These are phyloP conservation scores for Penicillium capsulatum DNA, from an alignment of 2,329 filamentous ascomycete genomes.

Conservation along the genomic window DNA sequence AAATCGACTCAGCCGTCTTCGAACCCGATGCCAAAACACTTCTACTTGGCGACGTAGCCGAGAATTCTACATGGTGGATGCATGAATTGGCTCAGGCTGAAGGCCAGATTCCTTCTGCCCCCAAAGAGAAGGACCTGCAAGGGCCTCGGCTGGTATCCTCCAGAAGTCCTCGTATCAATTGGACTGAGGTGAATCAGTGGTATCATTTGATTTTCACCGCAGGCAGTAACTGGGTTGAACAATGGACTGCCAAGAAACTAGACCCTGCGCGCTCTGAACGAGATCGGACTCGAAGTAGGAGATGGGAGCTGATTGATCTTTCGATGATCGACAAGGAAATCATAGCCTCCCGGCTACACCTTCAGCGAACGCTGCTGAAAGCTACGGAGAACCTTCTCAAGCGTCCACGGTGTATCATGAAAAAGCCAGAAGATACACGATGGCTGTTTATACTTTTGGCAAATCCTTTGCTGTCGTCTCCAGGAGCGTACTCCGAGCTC, in stretches of 20 bases:
- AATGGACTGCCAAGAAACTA: slow-evolving; percentile 53
- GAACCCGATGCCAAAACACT: slow-evolving; percentile 72
- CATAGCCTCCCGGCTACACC: slow-evolving; percentile 62
- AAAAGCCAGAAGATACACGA: slow-evolving; percentile 64
- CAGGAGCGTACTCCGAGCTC: slow-evolving; percentile 20
- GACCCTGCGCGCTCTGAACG: slow-evolving; percentile 26
- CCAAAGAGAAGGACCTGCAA: slow-evolving; percentile 33
- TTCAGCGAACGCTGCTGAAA: slow-evolving; percentile 68
- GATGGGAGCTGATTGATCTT: slow-evolving; percentile 43
- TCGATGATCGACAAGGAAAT: slow-evolving; percentile 51
- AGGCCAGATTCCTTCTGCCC: slow-evolving; percentile 26
- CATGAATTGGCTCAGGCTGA: slow-evolving; percentile 50
- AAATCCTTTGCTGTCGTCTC: slow-evolving; percentile 68
- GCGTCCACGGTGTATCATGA: slow-evolving; percentile 67
- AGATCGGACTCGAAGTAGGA: slow-evolving; percentile 20
- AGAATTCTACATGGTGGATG: slow-evolving; percentile 81
- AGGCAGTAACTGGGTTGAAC: slow-evolving; percentile 62
- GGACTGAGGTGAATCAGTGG: slow-evolving; percentile 67
- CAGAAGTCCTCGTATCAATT: slow-evolving; percentile 68
- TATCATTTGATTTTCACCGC: slow-evolving; percentile 66
- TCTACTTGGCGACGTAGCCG: slow-evolving; percentile 68
- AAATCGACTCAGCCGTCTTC: slow-evolving; percentile 44
- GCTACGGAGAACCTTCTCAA: slow-evolving; percentile 75
- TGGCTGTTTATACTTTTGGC: slow-evolving; percentile 74
- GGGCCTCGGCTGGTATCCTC: slow-evolving; percentile 46